phyloP scores from a whole-genome alignment of 2,329 filamentous ascomycete species.

The Claviceps spartinae region DNA sequence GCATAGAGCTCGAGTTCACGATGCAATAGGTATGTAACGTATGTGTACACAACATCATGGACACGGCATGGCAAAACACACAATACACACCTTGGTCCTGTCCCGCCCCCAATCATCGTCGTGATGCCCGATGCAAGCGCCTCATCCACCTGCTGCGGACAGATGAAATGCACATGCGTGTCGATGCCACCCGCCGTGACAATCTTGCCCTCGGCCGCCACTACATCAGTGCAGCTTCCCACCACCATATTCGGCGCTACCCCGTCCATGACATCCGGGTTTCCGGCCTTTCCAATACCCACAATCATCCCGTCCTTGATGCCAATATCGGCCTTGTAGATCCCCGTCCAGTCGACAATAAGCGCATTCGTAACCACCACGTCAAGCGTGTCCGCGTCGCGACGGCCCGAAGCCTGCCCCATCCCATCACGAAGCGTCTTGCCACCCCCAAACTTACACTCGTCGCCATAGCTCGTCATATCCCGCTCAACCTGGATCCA shows the following conservation, averaged over 20 bases:
- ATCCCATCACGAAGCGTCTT: slow-evolving; percentile 92
- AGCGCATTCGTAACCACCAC: slow-evolving; percentile 81
- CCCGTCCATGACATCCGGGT: slow-evolving; percentile 92
- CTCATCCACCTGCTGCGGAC: slow-evolving; percentile 80
- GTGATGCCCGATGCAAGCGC: slow-evolving; percentile 77
- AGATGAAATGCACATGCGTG: slow-evolving; percentile 88
- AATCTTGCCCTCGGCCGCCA: slow-evolving; percentile 82
- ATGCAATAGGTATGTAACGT: background rate
- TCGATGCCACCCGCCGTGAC: slow-evolving; percentile 84
- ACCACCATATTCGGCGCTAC: slow-evolving; percentile 68
- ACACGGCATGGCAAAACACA: background rate
- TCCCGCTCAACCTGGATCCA: slow-evolving; percentile 89
- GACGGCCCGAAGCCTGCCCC: slow-evolving; percentile 74
- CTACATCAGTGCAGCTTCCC: slow-evolving; percentile 79
- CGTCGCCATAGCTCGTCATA: slow-evolving; percentile 72
- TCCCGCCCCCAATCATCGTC: slow-evolving; percentile 81
- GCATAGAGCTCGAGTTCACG: too few relatives aligned
- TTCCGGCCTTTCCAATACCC: slow-evolving; percentile 87
- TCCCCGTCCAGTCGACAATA: slow-evolving; percentile 81
- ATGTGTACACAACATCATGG: background rate
- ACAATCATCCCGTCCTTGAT: slow-evolving; percentile 78
- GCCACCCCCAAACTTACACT: slow-evolving; percentile 89
- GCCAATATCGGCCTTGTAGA: slow-evolving; percentile 94
- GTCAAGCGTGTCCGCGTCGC: slow-evolving; percentile 62
- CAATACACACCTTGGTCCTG: slow-evolving; percentile 59